A percentile compares a stretch with the other conserved stretches of the same genome.
Conservation (phyloP, 202 grass and related monocot genomes). For the Elaeis oleifera region DNA sequence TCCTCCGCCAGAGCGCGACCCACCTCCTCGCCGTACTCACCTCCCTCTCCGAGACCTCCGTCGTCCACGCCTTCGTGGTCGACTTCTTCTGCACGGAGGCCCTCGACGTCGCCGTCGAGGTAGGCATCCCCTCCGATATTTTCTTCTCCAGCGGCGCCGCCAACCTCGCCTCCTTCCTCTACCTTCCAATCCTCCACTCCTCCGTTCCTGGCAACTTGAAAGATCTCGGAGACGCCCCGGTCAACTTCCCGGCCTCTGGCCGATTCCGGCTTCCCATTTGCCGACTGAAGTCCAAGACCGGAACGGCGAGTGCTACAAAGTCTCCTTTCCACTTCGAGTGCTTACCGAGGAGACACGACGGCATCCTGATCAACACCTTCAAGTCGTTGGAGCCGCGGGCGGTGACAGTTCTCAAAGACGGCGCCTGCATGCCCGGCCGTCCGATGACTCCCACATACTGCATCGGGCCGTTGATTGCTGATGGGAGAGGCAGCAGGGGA, state of each 20-base stretch:
- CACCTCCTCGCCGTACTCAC: constrained; percentile 25
- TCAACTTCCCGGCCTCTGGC: constrained; percentile 35
- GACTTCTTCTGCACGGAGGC: constrained; percentile 28
- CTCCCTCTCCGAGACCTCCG: constrained; percentile 1
- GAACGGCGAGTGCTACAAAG: background rate
- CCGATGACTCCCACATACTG: constrained; percentile 23
- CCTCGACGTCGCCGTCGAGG: constrained; percentile 35
- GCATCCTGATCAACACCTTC: constrained; percentile 63
- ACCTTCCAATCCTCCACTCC: background rate
- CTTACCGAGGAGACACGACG: constrained; percentile 23
- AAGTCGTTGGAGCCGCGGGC: constrained; percentile 48
- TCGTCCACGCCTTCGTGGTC: constrained; percentile 23
- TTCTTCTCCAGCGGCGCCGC: constrained; percentile 38
- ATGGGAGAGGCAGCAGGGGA: background rate
- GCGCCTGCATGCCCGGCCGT: constrained; percentile 32
- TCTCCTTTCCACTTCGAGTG: constrained; percentile 4
- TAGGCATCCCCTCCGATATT: constrained; percentile 35
- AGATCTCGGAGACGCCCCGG: constrained; percentile 25
- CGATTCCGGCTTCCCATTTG: constrained; percentile 39
- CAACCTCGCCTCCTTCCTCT: constrained; percentile 38
- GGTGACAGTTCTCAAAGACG: constrained; percentile 28
- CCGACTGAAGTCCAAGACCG: constrained; percentile 20
- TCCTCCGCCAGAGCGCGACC: constrained; percentile 20
- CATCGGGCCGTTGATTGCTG: constrained; percentile 36
- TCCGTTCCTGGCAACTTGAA: constrained; percentile 6